Conservation (phyloP, 2,329 filamentous ascomycete genomes). For the Xylariomycetidae sp. region DNA sequence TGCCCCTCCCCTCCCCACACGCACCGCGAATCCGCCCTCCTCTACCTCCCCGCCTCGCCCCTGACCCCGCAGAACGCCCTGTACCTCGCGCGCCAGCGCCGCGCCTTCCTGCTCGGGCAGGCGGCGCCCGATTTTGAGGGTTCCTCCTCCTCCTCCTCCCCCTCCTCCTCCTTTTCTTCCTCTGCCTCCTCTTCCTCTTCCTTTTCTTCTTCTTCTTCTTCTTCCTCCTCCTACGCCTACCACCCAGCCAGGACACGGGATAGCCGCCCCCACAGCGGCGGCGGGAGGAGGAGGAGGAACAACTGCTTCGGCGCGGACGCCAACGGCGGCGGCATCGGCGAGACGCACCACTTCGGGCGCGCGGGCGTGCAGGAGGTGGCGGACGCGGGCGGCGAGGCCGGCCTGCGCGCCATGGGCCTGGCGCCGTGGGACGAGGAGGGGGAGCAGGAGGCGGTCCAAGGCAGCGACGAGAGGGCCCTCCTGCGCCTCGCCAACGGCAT, state of each 20-base stretch:
- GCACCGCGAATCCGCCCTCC: slow-evolving; percentile 29
- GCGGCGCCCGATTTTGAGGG: slow-evolving; percentile 62
- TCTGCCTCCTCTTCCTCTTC: too few species aligned
- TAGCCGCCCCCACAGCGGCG: too few species aligned
- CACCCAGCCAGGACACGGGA: too few species aligned
- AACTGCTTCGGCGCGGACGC: too few species aligned
- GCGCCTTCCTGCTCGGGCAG: slow-evolving; percentile 60
- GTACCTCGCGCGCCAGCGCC: slow-evolving; percentile 65
- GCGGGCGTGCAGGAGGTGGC: slow-evolving; percentile 35
- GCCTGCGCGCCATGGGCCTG: slow-evolving; percentile 39
- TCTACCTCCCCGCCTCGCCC: slow-evolving; percentile 85
- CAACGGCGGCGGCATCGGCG: too few species aligned
- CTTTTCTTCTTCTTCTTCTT: too few species aligned
- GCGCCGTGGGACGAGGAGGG: slow-evolving; percentile 25
- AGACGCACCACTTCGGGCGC: slow-evolving; percentile 46
- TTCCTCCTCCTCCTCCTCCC: slow-evolving; percentile 2
- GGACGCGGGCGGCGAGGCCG: slow-evolving; percentile 27
- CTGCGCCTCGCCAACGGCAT: slow-evolving; percentile 21
- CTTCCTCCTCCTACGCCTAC: too few species aligned
- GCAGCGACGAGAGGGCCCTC: slow-evolving; percentile 14
- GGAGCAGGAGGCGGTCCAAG: neutral
- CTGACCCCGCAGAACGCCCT: slow-evolving; percentile 67
- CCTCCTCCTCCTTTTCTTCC: too few species aligned
- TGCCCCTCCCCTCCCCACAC: slow-evolving; percentile 43
- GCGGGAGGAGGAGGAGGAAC: too few species aligned